phyloP scores from a whole-genome alignment of 495 filamentous ascomycete species.

The Podospora conica region DNA sequence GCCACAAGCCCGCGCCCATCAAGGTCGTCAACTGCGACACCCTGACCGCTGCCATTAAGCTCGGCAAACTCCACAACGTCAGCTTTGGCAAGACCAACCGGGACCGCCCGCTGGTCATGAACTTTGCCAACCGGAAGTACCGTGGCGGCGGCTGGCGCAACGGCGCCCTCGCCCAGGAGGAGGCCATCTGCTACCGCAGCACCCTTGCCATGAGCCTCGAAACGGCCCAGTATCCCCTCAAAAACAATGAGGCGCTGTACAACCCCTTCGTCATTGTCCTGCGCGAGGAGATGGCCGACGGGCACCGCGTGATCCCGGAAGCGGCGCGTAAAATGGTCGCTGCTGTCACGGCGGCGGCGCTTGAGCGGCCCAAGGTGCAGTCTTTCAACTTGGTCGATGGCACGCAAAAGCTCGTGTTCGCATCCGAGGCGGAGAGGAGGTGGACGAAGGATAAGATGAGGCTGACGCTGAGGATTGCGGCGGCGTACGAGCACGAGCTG shows the following conservation, averaged over 20 bases:
- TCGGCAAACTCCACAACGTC: not conserved
- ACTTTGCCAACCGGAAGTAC: conserved; percentile 47
- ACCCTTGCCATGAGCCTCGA: conserved; percentile 48
- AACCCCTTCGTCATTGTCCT: conserved; percentile 52
- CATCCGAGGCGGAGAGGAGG: not conserved
- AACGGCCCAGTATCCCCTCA: conserved; percentile 44
- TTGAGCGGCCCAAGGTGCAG: not conserved
- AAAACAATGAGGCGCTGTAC: conserved; percentile 42
- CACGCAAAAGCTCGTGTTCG: not conserved
- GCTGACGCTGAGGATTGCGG: conserved; percentile 1
- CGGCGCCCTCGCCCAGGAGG: conserved; percentile 55
- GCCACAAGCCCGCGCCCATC: not conserved
- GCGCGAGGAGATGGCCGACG: conserved; percentile 34
- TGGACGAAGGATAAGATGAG: conserved; percentile 3
- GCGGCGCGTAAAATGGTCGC: not conserved
- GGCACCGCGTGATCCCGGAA: conserved; percentile 35
- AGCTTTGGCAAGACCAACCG: too few relatives aligned
- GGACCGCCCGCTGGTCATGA: conserved; percentile 30
- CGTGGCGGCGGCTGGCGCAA: conserved; percentile 51
- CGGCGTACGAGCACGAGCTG: not conserved
- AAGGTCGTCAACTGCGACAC: conserved; percentile 1
- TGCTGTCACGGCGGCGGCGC: not conserved
- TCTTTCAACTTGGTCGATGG: not conserved
- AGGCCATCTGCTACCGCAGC: conserved; percentile 56
- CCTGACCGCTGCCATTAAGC: not conserved